These are phyloP conservation scores for Vigna radiata DNA, from an alignment of 306 rosid genomes.

Conservation along the genomic window DNA sequence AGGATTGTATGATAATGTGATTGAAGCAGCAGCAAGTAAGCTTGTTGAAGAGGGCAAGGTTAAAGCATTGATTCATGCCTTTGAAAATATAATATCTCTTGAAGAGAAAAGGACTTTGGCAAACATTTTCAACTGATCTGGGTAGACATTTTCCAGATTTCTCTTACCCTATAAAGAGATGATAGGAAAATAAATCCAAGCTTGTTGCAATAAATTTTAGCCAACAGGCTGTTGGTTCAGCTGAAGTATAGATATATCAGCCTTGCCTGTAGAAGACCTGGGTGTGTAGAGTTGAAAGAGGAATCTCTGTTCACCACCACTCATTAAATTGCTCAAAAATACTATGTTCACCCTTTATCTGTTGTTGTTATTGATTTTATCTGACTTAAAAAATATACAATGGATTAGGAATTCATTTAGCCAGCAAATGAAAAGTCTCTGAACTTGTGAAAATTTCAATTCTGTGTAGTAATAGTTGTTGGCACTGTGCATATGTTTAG, in stretches of 20 bases:
- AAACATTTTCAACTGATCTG: slow-evolving; percentile 49
- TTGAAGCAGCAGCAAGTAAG: slow-evolving; percentile 85
- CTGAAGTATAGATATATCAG: slow-evolving; percentile 39
- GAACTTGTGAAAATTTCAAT: neutral
- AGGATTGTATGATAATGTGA: slow-evolving; percentile 69
- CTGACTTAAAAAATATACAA: neutral
- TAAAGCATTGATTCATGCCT: slow-evolving; percentile 91
- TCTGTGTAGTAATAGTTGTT: neutral
- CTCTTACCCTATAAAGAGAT: slow-evolving; percentile 30
- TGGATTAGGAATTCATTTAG: neutral
- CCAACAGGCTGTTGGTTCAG: slow-evolving; percentile 49
- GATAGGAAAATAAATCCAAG: slow-evolving; percentile 45
- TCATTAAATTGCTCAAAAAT: slow-evolving; percentile 24
- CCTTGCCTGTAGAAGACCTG: slow-evolving; percentile 39
- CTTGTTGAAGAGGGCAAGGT: slow-evolving; percentile 80
- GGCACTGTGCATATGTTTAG: no score
- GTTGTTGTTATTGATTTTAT: slow-evolving; percentile 33
- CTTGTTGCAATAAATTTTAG: slow-evolving; percentile 45
- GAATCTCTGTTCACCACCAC: slow-evolving; percentile 21
- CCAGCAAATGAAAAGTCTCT: neutral
- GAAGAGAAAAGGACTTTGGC: slow-evolving; percentile 60
- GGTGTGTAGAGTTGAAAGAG: slow-evolving; percentile 41
- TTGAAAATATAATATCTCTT: slow-evolving; percentile 84
- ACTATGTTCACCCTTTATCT: neutral
- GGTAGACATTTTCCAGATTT: slow-evolving; percentile 25